Base-by-base conservation (phyloP, 495 filamentous ascomycete genomes). In the Hapsidospora chrysogenum region DNA sequence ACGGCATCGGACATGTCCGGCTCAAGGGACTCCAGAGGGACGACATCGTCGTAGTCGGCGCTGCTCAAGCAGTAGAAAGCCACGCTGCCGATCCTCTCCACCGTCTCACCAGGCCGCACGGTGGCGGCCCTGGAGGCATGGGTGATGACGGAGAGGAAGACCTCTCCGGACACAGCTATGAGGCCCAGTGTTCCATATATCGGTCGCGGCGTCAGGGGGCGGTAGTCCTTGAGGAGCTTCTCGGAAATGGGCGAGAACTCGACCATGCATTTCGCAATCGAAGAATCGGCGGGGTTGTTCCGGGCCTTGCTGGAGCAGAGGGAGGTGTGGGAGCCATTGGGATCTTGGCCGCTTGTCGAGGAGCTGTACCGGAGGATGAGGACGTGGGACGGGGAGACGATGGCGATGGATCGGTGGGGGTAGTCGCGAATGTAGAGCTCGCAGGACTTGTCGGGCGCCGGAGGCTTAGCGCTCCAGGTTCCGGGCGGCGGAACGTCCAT, bases 51-150 rank as follows among this genome's bases (percentile, higher is more conserved):
- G 51, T 86, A 93, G 41, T 81, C 74, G 10, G 75, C 56, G 43
- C 73, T 79, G 50, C 80, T 96, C 30, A 97, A 57, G 45, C 89
- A 97, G 52, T 92, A 81, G 52, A 96, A 96, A 35, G 87, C 82
- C 39, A 96, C 87, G 16, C 68, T 73, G 41, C 76, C 68, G 35
- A 97, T 95, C 52, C 72, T 79, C 49, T 85, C 77, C 15, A 96
- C 78, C 5, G 74, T 81, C 62, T 97, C 89, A 9, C 79, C 82
- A 0, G 87, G 85, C 32, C 84, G 66, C 25, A 94, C 70, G 14
- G 70, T 78, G 22, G 89, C 92, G 14, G 85, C 85, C 31, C 74
- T 71, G 6, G 66, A 67, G 25, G 83, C 76, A 27, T 70, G 65
- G 26, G 74, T 92, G 18, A 97, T 76, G n/a, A 94, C 78, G 43